Evolutionary conservation across 78 protist species (phyloP).

Genomic region (Dictyostelium capitatum): DNA sequence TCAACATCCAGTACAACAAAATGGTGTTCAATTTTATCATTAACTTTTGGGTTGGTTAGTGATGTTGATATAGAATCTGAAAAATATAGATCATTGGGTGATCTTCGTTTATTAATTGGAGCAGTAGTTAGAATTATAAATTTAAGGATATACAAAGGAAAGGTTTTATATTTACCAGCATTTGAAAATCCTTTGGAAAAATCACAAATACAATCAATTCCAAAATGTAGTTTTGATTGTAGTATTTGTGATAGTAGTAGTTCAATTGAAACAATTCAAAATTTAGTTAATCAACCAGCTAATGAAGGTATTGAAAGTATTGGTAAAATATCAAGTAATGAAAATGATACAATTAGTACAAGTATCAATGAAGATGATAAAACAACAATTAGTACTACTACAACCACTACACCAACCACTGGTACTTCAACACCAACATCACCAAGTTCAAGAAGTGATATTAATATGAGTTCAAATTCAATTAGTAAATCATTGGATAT

Average conservation of each 20-base stretch:
- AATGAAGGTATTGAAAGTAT: not conserved
- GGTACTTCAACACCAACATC: not conserved
- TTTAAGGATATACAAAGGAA: slow-evolving; percentile 53
- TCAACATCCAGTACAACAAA: not conserved
- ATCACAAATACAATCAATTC: slow-evolving; percentile 26
- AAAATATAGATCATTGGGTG: slow-evolving; percentile 68
- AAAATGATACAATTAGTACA: not conserved
- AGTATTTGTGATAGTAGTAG: slow-evolving; percentile 19
- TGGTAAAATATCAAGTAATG: not conserved
- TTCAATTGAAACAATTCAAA: slow-evolving; percentile 12
- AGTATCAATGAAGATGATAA: no score
- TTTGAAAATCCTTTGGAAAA: slow-evolving; percentile 8
- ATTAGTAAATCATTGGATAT: slow-evolving; percentile 9
- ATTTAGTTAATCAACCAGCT: not conserved
- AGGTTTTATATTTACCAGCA: slow-evolving; percentile 40
- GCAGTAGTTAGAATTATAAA: slow-evolving; percentile 42
- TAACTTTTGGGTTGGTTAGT: slow-evolving; percentile 62
- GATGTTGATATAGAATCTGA: slow-evolving; percentile 84
- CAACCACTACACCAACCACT: not conserved
- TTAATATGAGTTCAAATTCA: slow-evolving; percentile 12
- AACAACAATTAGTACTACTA: not conserved
- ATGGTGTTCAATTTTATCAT: slow-evolving; percentile 60
- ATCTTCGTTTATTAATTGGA: slow-evolving; percentile 38
- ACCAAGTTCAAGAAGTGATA: slow-evolving; percentile 3
- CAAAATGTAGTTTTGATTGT: slow-evolving; percentile 49